Percentiles rank a stretch among this genome's conserved stretches.
Evolutionary conservation across 2,329 filamentous ascomycete genomes (phyloP).

Genomic region (Hypoxylon sp.): DNA sequence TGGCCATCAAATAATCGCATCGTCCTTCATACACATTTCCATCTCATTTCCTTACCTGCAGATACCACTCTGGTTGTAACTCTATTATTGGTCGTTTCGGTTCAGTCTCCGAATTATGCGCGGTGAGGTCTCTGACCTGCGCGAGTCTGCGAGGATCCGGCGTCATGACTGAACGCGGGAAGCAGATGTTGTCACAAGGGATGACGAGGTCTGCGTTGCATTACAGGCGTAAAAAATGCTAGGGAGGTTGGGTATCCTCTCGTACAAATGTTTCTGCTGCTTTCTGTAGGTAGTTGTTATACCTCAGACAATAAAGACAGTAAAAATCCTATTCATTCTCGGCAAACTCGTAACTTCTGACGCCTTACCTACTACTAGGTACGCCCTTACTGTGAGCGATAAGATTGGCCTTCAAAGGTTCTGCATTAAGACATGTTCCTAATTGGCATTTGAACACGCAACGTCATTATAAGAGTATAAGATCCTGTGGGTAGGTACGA

Average conservation of each 20-base stretch:
- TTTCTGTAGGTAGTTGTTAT: constrained; percentile 40
- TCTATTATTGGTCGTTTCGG: constrained; percentile 42
- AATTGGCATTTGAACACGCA: not conserved
- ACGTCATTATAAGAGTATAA: not conserved
- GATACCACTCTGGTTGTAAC: constrained; percentile 50
- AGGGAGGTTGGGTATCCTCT: constrained; percentile 49
- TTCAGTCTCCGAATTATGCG: constrained; percentile 47
- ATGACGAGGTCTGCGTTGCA: constrained; percentile 68
- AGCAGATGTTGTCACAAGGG: constrained; percentile 59
- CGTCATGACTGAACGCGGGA: constrained; percentile 51
- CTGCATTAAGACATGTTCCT: not conserved
- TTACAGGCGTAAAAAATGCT: constrained; percentile 62
- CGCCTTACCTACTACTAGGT: too few relatives aligned
- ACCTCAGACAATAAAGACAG: constrained; percentile 25
- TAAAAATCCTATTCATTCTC: not conserved
- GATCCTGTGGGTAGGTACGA: not conserved
- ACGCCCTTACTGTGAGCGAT: not conserved
- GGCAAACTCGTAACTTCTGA: not conserved
- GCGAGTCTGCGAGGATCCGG: constrained; percentile 59
- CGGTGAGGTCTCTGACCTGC: constrained; percentile 64
- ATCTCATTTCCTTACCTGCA: constrained; percentile 39
- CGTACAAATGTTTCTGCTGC: constrained; percentile 41
- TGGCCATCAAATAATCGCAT: constrained; percentile 80
- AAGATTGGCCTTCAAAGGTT: not conserved
- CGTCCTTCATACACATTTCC: constrained; percentile 18